Base-by-base conservation (phyloP, 352 stramenopile genomes). In the Globisporangium cystogenes region DNA sequence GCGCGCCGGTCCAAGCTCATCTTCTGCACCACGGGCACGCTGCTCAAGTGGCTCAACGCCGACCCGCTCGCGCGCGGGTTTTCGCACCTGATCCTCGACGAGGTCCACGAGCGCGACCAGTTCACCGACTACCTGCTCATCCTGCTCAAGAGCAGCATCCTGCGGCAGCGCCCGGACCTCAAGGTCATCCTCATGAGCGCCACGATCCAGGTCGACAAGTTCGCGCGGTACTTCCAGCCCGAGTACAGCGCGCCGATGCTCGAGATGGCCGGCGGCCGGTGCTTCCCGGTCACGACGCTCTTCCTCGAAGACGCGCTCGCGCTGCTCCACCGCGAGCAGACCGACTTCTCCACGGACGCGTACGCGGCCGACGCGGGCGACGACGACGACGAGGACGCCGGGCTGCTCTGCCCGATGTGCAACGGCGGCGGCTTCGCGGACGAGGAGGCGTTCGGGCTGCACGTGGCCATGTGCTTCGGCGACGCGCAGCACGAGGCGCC, bases 81-180 rank as follows among this genome's bases (percentile, higher is more conserved):
- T 58, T 97, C 87, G 5, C 87, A 98, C 53, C 70, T 99, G 36
- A 96, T 99, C 47, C 82, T 99, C 27, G 94, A 99, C 59, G 95
- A 99, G 82, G 94, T 98, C 26, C 91, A 98, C 71, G 95, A 99
- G 67, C 84, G 93, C 14, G 93, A 98, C 60, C 85, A 94, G 48
- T 96, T 97, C 55, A 98, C 90, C 1, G 96, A 99, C 59, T 98
- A 98, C 62, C 62, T 98, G 44, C 76, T 99, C 33, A 98, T 98
- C 60, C 61, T 96, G 47, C 79, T 98, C 67, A 95, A 82, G 62
- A 90, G 72, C 18, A 94, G 62, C 21, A 84, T 98, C 44, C 68
- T 97, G 5, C 72, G 76, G 47, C 74, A 86, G 24, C 71, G 87
- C 46, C 74, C 74, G 18, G 69, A 97, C 59, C 74, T 98, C 21